Base-by-base conservation (phyloP, 129 eudicot genomes). In the Flaveria bidentis region DNA sequence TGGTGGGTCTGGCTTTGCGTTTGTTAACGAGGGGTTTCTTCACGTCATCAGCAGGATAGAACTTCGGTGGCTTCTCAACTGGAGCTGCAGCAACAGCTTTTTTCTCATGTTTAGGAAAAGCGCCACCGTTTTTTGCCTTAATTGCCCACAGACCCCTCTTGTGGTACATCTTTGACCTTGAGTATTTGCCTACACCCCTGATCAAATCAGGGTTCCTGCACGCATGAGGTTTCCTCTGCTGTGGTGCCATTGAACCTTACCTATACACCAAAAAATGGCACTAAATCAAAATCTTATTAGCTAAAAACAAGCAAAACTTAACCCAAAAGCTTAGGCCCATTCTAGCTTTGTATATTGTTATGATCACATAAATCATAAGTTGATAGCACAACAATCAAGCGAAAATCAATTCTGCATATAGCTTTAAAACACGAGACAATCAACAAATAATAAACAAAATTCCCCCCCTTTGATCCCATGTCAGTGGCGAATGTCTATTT, bases 1-100 rank as follows among this genome's bases (percentile, higher is more conserved):
- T 88, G 30, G 93, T 84, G 53, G 93, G 93, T 70, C 74, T 76
- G n/a, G 85, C 79, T 56, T 88, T 88, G 74, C 93, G 86, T 69
- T 81, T 88, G 83, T 88, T 88, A 26, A 81, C 84, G 33, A 88
- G 84, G 0, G 93, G 90, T 71, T 85, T 86, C 87, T 86, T 88
- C 52, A 88, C 86, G 52, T 88, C 93, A 44, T 88, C 93, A 10
- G 93, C 90, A 1, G 90, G 93, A 68, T 86, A 88, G 39, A 81
- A 88, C 82, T 88, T 88, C 2, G 87, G 82, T 1, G 84, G 77
- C 68, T 86, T 86, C 60, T 71, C 88, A 4, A 79, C 67, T 2
- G 80, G 67, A 16, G 79, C 80, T 41, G 83, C 80, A 2, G 41
- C 84, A 3, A 73, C 74, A 22, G 85, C 57, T 71, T 84, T 79